Conservation (phyloP, 2,329 filamentous ascomycete genomes). For the Penicillium hesseltinei region DNA sequence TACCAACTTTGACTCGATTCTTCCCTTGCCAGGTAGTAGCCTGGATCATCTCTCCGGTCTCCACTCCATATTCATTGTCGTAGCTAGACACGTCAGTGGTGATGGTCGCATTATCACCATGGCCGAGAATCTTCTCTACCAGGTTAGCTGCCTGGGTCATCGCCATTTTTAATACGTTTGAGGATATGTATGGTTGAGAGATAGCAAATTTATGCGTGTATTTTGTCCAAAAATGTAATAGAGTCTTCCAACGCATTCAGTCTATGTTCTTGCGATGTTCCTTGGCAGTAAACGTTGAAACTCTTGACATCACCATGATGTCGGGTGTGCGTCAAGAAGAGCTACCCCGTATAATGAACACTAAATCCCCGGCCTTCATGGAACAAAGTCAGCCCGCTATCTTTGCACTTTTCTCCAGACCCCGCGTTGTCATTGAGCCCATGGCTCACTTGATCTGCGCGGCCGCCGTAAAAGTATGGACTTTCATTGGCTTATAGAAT, state of each 20-base stretch:
- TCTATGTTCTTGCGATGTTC: neutral
- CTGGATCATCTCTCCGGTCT: constrained; percentile 65
- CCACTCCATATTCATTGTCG: constrained; percentile 54
- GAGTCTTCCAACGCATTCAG: neutral
- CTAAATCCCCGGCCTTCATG: neutral
- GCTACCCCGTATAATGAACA: neutral
- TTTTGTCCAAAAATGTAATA: neutral
- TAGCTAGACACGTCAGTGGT: constrained; percentile 70
- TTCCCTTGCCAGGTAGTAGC: constrained; percentile 81
- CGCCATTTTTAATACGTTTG: constrained; percentile 48
- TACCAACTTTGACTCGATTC: constrained; percentile 69
- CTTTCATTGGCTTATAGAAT: too few species aligned
- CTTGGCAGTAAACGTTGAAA: neutral
- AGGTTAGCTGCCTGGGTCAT: constrained; percentile 65
- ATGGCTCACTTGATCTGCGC: neutral
- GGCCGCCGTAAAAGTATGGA: neutral
- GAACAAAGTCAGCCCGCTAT: neutral
- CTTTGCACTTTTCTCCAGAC: neutral
- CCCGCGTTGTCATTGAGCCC: neutral
- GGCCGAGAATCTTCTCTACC: constrained; percentile 66
- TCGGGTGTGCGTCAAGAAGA: neutral
- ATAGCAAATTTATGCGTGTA: neutral
- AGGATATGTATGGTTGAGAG: neutral
- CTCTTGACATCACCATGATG: neutral
- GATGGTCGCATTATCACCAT: constrained; percentile 63